Conservation (phyloP, 352 stramenopile species). For the Globisporangium megalacanthum region DNA sequence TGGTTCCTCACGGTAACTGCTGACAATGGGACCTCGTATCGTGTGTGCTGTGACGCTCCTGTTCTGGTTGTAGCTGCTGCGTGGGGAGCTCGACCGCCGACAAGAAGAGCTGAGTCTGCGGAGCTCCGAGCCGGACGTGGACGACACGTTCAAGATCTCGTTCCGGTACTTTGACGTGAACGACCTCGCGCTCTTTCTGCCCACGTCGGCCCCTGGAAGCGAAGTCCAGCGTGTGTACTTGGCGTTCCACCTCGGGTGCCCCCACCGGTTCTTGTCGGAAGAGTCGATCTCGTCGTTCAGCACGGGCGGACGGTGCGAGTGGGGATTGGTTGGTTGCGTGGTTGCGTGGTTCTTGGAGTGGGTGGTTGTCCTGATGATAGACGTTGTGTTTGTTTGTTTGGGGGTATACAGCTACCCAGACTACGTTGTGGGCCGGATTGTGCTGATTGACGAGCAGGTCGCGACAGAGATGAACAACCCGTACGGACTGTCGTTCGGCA, state of each 20-base stretch:
- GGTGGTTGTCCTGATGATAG: background rate
- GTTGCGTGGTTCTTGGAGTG: background rate
- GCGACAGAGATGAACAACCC: slow-evolving; percentile 77
- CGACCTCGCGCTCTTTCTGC: slow-evolving; percentile 80
- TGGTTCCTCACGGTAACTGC: background rate
- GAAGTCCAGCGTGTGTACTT: slow-evolving; percentile 78
- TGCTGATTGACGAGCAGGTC: slow-evolving; percentile 85
- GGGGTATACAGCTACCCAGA: slow-evolving; percentile 72
- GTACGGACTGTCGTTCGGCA: slow-evolving; percentile 67
- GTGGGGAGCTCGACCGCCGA: slow-evolving; percentile 47
- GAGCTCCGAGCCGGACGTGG: slow-evolving; percentile 47
- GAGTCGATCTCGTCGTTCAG: slow-evolving; percentile 88
- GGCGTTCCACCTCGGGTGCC: slow-evolving; percentile 81
- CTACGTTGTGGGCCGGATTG: slow-evolving; percentile 83
- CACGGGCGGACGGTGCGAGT: slow-evolving; percentile 61
- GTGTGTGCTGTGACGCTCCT: background rate
- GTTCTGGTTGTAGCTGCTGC: slow-evolving; percentile 29
- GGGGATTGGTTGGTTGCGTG: background rate
- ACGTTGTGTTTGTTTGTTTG: background rate
- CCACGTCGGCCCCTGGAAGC: slow-evolving; percentile 72
- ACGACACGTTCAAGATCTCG: slow-evolving; percentile 81
- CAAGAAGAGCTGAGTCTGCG: slow-evolving; percentile 58
- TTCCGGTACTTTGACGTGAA: slow-evolving; percentile 81
- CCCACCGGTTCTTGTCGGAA: slow-evolving; percentile 81
- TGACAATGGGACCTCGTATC: background rate